Percentiles rank a stretch among this genome's conserved stretches.
These are phyloP conservation scores for Botryobasidium botryosum DNA, from an alignment of 768 basidiomycete species.

Conservation along the genomic window DNA sequence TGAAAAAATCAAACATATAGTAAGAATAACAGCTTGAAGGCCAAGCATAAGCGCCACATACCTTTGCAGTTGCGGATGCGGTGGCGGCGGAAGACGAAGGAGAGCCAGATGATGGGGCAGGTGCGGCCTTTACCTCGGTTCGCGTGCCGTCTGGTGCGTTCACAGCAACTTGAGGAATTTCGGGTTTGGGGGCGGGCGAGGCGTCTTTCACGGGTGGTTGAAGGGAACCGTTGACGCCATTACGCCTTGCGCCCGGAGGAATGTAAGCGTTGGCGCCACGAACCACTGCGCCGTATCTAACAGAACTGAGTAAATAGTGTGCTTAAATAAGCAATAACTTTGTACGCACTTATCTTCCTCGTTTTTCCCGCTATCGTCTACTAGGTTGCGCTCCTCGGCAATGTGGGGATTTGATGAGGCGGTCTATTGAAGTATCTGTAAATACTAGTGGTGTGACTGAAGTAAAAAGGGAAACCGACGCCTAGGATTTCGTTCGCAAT, in stretches of 20 bases:
- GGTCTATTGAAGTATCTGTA: conserved; percentile 24
- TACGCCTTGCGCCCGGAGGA: conserved; percentile 73
- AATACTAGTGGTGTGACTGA: background rate
- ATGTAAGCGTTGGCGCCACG: conserved; percentile 82
- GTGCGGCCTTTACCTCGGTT: background rate
- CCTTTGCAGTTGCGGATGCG: background rate
- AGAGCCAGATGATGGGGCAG: background rate
- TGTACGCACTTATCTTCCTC: conserved; percentile 86
- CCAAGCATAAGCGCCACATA: background rate
- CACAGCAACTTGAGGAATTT: conserved; percentile 6
- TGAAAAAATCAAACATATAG: background rate
- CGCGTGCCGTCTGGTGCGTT: conserved; percentile 6
- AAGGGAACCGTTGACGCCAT: conserved; percentile 11
- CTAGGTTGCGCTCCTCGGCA: conserved; percentile 66
- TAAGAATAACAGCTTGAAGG: background rate
- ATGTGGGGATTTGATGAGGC: conserved; percentile 64
- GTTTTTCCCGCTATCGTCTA: conserved; percentile 60
- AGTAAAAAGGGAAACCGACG: conserved; percentile 28
- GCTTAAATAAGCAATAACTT: conserved; percentile 7
- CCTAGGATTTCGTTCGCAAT: conserved; percentile 85
- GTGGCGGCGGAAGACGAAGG: background rate
- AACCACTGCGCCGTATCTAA: conserved; percentile 83
- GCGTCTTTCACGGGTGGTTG: no score
- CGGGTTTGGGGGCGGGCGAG: conserved; percentile 3
- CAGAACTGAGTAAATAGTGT: conserved; percentile 13